Evolutionary conservation across 2,329 filamentous ascomycete species (phyloP).

Genomic region (Byssothecium circinans): DNA sequence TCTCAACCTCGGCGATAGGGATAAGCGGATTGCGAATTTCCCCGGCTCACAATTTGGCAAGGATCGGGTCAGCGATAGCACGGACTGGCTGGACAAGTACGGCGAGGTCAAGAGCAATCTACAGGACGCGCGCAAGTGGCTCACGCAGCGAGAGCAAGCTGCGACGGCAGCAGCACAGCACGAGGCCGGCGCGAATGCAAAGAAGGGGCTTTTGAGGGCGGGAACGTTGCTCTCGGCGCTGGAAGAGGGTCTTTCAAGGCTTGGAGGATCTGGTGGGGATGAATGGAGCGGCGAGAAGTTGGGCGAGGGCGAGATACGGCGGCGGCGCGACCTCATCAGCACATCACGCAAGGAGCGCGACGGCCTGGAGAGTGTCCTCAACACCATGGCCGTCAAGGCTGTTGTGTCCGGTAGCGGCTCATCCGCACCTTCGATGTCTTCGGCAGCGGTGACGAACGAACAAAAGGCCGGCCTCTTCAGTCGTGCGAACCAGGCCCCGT

Average conservation of each 20-base stretch:
- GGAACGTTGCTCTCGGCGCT: constrained; percentile 65
- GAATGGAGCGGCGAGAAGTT: constrained; percentile 53
- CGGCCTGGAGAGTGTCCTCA: constrained; percentile 71
- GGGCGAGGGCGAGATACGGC: constrained; percentile 73
- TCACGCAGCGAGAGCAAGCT: constrained; percentile 70
- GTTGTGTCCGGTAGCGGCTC: constrained; percentile 44
- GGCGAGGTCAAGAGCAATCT: constrained; percentile 71
- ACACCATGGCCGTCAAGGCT: constrained; percentile 60
- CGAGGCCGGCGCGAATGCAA: constrained; percentile 73
- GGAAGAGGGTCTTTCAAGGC: constrained; percentile 61
- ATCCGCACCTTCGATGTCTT: constrained; percentile 31
- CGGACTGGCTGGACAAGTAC: constrained; percentile 76
- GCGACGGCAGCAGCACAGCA: constrained; percentile 62
- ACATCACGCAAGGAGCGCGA: constrained; percentile 74
- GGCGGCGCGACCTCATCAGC: constrained; percentile 70
- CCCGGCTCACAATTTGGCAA: constrained; percentile 42
- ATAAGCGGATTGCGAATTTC: constrained; percentile 20
- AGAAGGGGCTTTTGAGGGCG: constrained; percentile 70
- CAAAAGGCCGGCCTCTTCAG: constrained; percentile 43
- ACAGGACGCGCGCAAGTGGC: constrained; percentile 65
- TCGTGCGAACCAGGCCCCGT: constrained; percentile 16
- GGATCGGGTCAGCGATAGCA: constrained; percentile 49
- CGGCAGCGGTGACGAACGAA: constrained; percentile 36
- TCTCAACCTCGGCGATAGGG: constrained; percentile 58
- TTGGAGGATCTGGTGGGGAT: constrained; percentile 39